phyloP scores from a whole-genome alignment of 805 yeast species.

The Candida argentea region DNA sequence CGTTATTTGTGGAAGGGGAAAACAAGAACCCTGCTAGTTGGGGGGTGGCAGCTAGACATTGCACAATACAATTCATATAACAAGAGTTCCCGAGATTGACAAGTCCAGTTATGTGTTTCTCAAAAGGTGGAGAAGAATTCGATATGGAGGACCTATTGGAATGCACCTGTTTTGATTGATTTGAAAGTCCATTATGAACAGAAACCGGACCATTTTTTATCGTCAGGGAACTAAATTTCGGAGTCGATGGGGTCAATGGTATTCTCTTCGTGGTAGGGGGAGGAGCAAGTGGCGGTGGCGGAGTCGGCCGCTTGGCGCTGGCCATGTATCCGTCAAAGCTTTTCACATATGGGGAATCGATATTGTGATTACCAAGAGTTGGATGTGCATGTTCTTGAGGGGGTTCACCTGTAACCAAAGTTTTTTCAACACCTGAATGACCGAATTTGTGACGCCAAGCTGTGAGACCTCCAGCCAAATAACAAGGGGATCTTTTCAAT shows the following conservation, averaged over 20 bases:
- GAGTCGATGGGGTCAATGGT: too few relatives aligned
- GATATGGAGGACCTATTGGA: background rate
- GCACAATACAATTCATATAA: conserved; percentile 86
- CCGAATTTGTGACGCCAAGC: conserved; percentile 25
- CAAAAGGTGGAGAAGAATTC: conserved; percentile 2
- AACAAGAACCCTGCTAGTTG: conserved; percentile 56
- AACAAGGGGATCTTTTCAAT: conserved; percentile 21
- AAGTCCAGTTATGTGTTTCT: conserved; percentile 54
- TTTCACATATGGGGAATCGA: conserved; percentile 19
- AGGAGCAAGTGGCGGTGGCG: conserved; percentile 8
- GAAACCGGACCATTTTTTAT: too few relatives aligned
- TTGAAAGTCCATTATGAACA: background rate
- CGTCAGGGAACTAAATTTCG: too few relatives aligned
- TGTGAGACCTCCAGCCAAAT: conserved; percentile 27
- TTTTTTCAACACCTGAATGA: conserved; percentile 6
- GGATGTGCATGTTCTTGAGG: too few relatives aligned
- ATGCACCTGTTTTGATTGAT: background rate
- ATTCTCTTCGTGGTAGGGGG: too few relatives aligned
- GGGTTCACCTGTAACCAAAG: too few relatives aligned
- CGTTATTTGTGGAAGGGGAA: conserved; percentile 9
- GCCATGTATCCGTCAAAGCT: conserved; percentile 19
- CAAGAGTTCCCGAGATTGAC: conserved; percentile 84
- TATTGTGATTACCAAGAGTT: background rate
- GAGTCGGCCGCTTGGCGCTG: conserved; percentile 13
- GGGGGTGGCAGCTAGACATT: conserved; percentile 69